Base-by-base conservation (phyloP, 768 basidiomycete genomes). In the Collybiopsis luxurians region DNA sequence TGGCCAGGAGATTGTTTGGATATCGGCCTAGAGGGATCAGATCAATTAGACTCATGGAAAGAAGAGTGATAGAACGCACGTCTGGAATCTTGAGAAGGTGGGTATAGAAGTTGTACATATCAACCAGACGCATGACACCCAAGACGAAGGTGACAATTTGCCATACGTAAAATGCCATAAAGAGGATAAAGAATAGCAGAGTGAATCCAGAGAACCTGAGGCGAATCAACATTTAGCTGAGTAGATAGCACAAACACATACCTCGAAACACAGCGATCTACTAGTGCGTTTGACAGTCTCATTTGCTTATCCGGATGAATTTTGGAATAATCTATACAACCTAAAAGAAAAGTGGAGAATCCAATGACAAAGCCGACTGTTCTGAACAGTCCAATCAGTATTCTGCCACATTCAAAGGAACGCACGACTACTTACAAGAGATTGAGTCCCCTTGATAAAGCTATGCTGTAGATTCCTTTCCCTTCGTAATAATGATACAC, bases 31-130 rank as follows among this genome's bases (percentile, higher is more conserved):
- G 1, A 51, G 27, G 24, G 24, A 40, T 28, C 26, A 17, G 39
- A 27, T 43, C 15, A 36, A 59, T 12, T 36, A 30, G 51, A 28
- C 52, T 36, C 23, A 19, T 63, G 47, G 62, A 62, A 44, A 54
- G 55, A 44, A 26, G 45, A 30, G 56, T 43, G 42, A n/a, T 31
- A 17, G 43, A 65, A 21, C 73, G 72, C 66, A 97, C 97, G 64
- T 99, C 97, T 23, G 96, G 97, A 39, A 99, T 88, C 61, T 86
- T 89, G 47, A 99, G 83, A 26, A 99, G 79, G 71, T 98, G 78
- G 0, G 93, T 96, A 74, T 94, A 99, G 71, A 99, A 99, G 45
- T 86, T 83, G 69, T 97, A 95, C 90, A 98, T 95, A 64, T 95
- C 90, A 57, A 91, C 79, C 47, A 99, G 79, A n/a, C 88, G 83